Percentiles rank a stretch among this genome's conserved stretches.
These are phyloP conservation scores for Blastomyces parvus DNA, from an alignment of 2,329 filamentous ascomycete species.

Conservation along the genomic window DNA sequence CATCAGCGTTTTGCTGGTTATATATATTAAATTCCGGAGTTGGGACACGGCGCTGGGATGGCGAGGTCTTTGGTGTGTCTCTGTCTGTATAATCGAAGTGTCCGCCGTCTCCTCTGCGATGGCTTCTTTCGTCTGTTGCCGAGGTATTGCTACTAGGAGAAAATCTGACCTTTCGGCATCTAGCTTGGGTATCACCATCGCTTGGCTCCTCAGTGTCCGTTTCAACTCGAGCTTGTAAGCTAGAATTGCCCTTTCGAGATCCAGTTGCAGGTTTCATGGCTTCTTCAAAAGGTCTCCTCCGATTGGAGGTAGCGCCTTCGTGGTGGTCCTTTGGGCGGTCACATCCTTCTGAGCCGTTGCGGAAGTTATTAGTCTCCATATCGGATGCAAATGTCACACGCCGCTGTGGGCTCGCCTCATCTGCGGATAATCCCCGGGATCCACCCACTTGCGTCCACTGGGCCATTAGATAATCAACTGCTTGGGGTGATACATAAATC, in stretches of 20 bases:
- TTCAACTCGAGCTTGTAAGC: slow-evolving; percentile 30
- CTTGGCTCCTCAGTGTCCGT: slow-evolving; percentile 25
- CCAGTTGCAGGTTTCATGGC: slow-evolving; percentile 26
- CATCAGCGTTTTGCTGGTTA: background rate
- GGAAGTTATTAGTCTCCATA: slow-evolving; percentile 18
- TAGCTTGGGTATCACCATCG: slow-evolving; percentile 15
- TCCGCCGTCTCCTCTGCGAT: background rate
- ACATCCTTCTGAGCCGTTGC: slow-evolving; percentile 19
- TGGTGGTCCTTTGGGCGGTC: slow-evolving; percentile 26
- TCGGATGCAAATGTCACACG: slow-evolving; percentile 20
- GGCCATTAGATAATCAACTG: slow-evolving; percentile 27
- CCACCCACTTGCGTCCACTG: slow-evolving; percentile 21
- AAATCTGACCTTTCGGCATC: slow-evolving; percentile 12
- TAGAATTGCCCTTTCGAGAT: slow-evolving; percentile 25
- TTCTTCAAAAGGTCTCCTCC: slow-evolving; percentile 30
- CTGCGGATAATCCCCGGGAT: slow-evolving; percentile 15
- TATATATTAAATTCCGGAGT: background rate
- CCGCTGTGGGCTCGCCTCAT: background rate
- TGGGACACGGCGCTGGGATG: background rate
- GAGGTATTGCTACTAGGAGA: background rate
- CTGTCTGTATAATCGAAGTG: background rate
- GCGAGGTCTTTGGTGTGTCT: background rate
- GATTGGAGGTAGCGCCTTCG: slow-evolving; percentile 29
- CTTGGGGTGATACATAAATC: slow-evolving; percentile 29
- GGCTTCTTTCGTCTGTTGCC: slow-evolving; percentile 1